Conservation (phyloP, 2,329 filamentous ascomycete species). For the Pseudocercospora vitis region DNA sequence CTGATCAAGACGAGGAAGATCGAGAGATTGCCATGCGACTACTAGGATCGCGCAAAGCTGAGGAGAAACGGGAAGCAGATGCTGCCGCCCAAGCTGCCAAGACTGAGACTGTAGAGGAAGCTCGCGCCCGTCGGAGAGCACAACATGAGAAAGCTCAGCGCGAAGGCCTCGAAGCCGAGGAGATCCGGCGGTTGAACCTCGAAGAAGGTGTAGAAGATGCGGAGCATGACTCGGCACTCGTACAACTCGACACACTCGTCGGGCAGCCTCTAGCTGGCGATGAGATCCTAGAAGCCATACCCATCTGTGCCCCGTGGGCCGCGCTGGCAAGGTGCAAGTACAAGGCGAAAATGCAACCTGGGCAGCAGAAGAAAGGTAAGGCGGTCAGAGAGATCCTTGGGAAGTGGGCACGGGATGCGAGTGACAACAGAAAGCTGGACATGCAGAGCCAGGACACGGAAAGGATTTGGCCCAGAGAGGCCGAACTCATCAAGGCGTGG, state of each 20-base stretch:
- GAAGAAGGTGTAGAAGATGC: slow-evolving; percentile 53
- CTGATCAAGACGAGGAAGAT: slow-evolving; percentile 91
- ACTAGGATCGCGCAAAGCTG: slow-evolving; percentile 72
- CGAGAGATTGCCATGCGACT: slow-evolving; percentile 77
- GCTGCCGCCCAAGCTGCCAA: slow-evolving; percentile 59
- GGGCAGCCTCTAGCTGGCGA: slow-evolving; percentile 78
- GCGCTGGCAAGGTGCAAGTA: slow-evolving; percentile 75
- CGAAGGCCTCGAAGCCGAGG: slow-evolving; percentile 74
- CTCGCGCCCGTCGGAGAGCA: slow-evolving; percentile 69
- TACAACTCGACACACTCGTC: slow-evolving; percentile 68
- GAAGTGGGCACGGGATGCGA: slow-evolving; percentile 70
- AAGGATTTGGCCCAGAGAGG: slow-evolving; percentile 79
- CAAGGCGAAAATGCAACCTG: slow-evolving; percentile 91
- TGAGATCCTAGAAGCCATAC: slow-evolving; percentile 68
- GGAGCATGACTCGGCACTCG: slow-evolving; percentile 43
- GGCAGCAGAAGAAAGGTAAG: slow-evolving; percentile 87
- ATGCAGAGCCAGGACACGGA: slow-evolving; percentile 58
- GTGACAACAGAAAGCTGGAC: slow-evolving; percentile 47
- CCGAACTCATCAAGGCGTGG: slow-evolving; percentile 77
- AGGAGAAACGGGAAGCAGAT: slow-evolving; percentile 67
- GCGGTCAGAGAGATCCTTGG: slow-evolving; percentile 87
- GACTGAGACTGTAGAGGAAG: slow-evolving; percentile 63
- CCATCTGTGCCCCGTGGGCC: slow-evolving; percentile 64
- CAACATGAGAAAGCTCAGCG: slow-evolving; percentile 78
- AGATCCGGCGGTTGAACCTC: slow-evolving; percentile 60